Conservation (phyloP, 176 grass and related monocot genomes). For the Oryza nivara region DNA sequence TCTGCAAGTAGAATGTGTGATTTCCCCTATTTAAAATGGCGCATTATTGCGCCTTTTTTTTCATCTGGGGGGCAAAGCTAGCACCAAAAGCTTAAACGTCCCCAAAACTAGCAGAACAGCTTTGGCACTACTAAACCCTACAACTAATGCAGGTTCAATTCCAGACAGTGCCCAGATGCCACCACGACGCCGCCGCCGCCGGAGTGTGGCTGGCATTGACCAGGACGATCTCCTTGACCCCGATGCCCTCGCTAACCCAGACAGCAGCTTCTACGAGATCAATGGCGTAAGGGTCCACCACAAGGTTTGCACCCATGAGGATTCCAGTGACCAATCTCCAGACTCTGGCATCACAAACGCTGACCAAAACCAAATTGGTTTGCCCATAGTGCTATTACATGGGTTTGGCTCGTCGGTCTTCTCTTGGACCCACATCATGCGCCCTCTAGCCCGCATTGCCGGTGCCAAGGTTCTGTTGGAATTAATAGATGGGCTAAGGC, state of each 20-base stretch:
- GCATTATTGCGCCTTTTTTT: no score
- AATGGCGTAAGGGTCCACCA: constrained; percentile 77
- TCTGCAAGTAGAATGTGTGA: neutral
- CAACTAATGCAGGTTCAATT: constrained; percentile 19
- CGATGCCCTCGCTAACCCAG: constrained; percentile 62
- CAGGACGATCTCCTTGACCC: constrained; percentile 80
- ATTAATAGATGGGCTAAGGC: no score
- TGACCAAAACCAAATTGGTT: constrained; percentile 4
- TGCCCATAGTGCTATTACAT: constrained; percentile 74
- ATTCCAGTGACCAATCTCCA: constrained; percentile 35
- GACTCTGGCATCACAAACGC: neutral
- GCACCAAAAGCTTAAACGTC: neutral
- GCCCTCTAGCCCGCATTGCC: constrained; percentile 49
- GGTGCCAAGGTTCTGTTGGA: constrained; percentile 61
- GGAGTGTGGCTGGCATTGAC: constrained; percentile 75
- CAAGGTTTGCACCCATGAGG: constrained; percentile 68
- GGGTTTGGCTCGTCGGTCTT: constrained; percentile 92
- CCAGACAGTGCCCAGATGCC: constrained; percentile 42
- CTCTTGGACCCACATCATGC: constrained; percentile 79
- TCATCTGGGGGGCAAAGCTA: neutral
- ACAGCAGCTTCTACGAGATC: constrained; percentile 87
- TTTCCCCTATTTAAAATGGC: neutral
- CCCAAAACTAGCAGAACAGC: neutral
- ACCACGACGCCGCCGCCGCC: constrained; percentile 17
- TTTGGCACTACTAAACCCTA: constrained; percentile 10